phyloP scores from a whole-genome alignment of 2,329 filamentous ascomycete species.

The Cercospora sesami region DNA sequence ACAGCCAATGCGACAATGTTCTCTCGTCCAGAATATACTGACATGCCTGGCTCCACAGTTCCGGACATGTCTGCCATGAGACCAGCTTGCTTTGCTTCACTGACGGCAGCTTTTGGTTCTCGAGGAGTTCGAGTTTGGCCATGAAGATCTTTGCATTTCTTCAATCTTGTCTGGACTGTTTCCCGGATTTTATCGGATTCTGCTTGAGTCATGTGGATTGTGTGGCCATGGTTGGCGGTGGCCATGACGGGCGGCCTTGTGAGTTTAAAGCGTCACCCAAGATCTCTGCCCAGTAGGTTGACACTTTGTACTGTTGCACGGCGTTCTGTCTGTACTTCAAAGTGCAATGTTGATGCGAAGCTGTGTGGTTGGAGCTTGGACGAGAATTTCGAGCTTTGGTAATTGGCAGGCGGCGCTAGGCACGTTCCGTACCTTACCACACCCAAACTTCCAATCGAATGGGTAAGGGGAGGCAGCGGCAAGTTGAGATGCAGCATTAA shows the following conservation, averaged over 20 bases:
- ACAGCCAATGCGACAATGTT: constrained; percentile 16
- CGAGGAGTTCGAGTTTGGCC: constrained; percentile 10
- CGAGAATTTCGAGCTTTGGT: neutral
- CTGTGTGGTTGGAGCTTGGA: neutral
- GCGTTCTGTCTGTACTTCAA: too few species aligned
- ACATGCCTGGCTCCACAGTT: constrained; percentile 11
- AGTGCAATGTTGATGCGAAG: neutral
- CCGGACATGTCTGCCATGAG: constrained; percentile 23
- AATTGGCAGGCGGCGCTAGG: neutral
- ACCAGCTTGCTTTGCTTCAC: constrained; percentile 12
- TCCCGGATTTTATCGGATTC: constrained; percentile 16
- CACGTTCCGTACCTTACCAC: neutral
- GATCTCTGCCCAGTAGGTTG: too few species aligned
- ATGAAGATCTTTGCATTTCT: constrained; percentile 15
- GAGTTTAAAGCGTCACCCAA: too few species aligned
- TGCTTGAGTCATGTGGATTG: constrained; percentile 13
- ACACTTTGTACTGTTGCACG: too few species aligned
- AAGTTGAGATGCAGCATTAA: neutral
- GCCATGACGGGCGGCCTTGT: neutral
- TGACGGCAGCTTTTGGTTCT: constrained; percentile 14
- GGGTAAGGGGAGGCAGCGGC: neutral
- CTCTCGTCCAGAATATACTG: constrained; percentile 3
- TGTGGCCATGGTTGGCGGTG: constrained; percentile 9
- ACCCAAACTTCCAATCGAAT: neutral
- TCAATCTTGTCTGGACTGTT: constrained; percentile 14